Base-by-base conservation (phyloP, 805 yeast species). In the Cyberlindnera maritima region DNA sequence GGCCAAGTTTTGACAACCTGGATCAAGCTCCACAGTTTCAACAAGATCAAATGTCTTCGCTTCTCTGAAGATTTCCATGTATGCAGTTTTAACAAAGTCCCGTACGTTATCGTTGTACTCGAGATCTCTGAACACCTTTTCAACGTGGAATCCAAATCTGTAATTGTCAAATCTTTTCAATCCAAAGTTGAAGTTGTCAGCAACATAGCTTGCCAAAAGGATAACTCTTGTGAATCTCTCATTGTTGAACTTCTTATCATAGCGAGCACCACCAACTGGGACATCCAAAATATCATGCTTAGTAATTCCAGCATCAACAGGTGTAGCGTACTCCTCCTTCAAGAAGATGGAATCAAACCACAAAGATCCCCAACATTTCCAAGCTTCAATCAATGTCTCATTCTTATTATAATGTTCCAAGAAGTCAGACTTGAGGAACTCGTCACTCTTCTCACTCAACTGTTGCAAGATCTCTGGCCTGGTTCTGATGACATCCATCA, bases 331-430 rank as follows among this genome's bases (percentile, higher is more conserved):
- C 53, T 81, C 86, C 4, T 68, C 70, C 58, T 84, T 85, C 37
- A 72, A 61, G 14, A 69, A 59, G 34, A 86, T 69, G 21, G 69
- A 67, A 63, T 86, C 91, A 65, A 79, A 87, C 92, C 94, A 86
- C 36, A 87, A 61, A 0, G 89, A 77, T 2, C 95, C 95, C 89
- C 92, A 85, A 58, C 90, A 81, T 60, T 82, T 83, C 91, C 91
- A 86, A 18, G 82, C 85, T 64, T 87, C 95, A 36, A 86, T 80
- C 41, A 86, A 67, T 37, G 71, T 76, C 60, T 85, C 92, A 60
- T 78, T 74, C 41, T 76, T 70, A 52, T 79, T 74, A 55, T 80
- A 81, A 53, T 75, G 62, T 4, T 71, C 68, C n/a, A 84, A 39
- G 49, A 58, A 57, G 11, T 52, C 48, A 50, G 55, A 57, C 57